Evolutionary conservation across 2,329 filamentous ascomycete species (phyloP).

Genomic region (Aureobasidium sp.): DNA sequence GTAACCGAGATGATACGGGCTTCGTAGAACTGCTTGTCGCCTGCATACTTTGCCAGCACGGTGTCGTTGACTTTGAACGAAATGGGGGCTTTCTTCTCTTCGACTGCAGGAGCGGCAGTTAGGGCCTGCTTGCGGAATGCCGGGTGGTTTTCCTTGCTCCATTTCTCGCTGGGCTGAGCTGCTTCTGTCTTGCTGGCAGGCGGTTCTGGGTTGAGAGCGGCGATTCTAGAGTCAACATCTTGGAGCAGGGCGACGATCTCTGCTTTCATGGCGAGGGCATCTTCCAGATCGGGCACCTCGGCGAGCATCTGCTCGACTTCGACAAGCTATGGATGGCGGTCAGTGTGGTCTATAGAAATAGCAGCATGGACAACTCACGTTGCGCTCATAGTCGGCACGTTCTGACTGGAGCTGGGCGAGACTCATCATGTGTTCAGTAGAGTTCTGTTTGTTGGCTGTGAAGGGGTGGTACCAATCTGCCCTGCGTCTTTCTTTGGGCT

Average conservation of each 20-base stretch:
- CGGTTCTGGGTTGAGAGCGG: slow-evolving; percentile 51
- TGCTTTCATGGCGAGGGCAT: slow-evolving; percentile 66
- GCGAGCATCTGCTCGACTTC: slow-evolving; percentile 67
- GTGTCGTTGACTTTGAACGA: slow-evolving; percentile 81
- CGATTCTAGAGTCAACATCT: slow-evolving; percentile 70
- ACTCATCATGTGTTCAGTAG: slow-evolving; percentile 22
- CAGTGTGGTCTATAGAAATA: not conserved
- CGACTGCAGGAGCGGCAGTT: slow-evolving; percentile 20
- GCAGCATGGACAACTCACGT: slow-evolving; percentile 1
- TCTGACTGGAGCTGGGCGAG: slow-evolving; percentile 11
- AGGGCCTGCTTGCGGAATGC: slow-evolving; percentile 39
- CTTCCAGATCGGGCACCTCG: slow-evolving; percentile 70
- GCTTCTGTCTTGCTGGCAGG: slow-evolving; percentile 30
- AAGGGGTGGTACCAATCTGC: slow-evolving; percentile 5
- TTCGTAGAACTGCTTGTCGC: slow-evolving; percentile 84
- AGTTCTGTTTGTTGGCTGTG: slow-evolving; percentile 6
- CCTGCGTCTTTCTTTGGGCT: not conserved
- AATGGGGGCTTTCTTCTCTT: slow-evolving; percentile 31
- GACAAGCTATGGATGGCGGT: slow-evolving; percentile 52
- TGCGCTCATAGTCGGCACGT: slow-evolving; percentile 9
- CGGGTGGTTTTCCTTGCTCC: slow-evolving; percentile 52
- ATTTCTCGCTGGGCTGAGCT: slow-evolving; percentile 43
- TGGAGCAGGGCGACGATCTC: slow-evolving; percentile 78
- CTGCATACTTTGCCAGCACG: slow-evolving; percentile 86
- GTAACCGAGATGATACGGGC: slow-evolving; percentile 91